Evolutionary conservation across 2,329 filamentous ascomycete genomes (phyloP).

Genomic region (Sclerotinia sclerotiorum): DNA sequence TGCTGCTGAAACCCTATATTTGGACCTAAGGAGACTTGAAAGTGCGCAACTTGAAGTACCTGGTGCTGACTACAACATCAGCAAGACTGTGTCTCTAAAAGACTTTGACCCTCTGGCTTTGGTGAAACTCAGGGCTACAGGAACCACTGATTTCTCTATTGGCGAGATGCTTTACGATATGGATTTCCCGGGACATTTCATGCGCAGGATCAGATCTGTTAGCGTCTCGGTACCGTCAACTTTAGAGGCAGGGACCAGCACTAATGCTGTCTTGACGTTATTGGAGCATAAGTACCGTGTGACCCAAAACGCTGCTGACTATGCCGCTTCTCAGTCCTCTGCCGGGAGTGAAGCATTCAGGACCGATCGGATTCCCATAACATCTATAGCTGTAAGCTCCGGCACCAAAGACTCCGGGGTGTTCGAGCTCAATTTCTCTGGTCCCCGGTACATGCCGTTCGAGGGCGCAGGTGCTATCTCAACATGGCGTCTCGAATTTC

Average conservation of each 20-base stretch:
- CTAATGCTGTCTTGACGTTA: conserved; percentile 8
- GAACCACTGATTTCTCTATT: conserved; percentile 22
- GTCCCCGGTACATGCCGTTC: conserved; percentile 43
- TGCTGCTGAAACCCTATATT: conserved; percentile 18
- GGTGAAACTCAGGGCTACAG: conserved; percentile 18
- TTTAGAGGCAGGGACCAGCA: not conserved
- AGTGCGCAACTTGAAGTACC: conserved; percentile 1
- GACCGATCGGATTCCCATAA: conserved; percentile 33
- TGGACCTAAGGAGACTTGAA: conserved; percentile 15
- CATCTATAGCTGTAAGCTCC: conserved; percentile 35
- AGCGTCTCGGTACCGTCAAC: conserved; percentile 15
- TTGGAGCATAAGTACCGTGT: conserved; percentile 17
- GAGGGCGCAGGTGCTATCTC: conserved; percentile 43
- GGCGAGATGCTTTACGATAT: conserved; percentile 24
- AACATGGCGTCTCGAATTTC: conserved; percentile 41
- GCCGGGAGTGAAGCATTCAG: conserved; percentile 1
- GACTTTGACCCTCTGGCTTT: conserved; percentile 20
- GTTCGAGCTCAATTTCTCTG: conserved; percentile 41
- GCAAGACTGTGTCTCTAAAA: conserved; percentile 12
- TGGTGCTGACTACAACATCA: conserved; percentile 22
- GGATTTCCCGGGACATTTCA: conserved; percentile 25
- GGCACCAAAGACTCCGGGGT: conserved; percentile 41
- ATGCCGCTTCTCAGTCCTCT: not conserved
- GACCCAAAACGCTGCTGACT: not conserved
- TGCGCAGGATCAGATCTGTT: conserved; percentile 22